A percentile compares a stretch with the other conserved stretches of the same genome.
phyloP scores from a whole-genome alignment of 345 rosid genomes.

The Syzygium jambos region DNA sequence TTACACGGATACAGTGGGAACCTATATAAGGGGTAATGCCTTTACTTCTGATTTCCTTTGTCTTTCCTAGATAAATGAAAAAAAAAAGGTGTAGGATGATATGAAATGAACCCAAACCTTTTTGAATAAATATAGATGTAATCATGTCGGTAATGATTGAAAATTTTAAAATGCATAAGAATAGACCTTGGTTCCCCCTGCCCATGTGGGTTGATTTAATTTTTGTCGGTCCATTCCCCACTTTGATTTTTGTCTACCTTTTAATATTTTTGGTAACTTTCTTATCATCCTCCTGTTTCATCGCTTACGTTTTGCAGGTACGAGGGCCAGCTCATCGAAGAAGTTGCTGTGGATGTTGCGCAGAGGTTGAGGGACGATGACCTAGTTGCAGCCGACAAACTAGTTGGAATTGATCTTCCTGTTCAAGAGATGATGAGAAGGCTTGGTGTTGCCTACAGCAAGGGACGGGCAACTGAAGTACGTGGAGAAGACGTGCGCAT shows the following conservation, averaged over 20 bases:
- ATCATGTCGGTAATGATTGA: not conserved
- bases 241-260: not conserved
- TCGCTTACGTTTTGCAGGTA: not conserved
- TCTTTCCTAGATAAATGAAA: no score
- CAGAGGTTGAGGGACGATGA: not conserved
- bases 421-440: not conserved
- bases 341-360: not conserved
- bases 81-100: not conserved
- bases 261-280: not conserved
- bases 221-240: not conserved
- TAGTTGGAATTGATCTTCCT: not conserved
- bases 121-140: no score
- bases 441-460: not conserved
- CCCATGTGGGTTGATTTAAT: not conserved
- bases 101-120: not conserved
- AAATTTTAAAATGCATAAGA: no score
- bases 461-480: not conserved
- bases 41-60: not conserved
- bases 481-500: not conserved
- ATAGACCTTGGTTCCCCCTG: no score
- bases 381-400: accelerated
- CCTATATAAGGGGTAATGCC: not conserved
- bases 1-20: no score
- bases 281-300: not conserved
- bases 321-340: not conserved